Conservation (phyloP, 108 stramenopile species). For the Cyclotella cryptica region DNA sequence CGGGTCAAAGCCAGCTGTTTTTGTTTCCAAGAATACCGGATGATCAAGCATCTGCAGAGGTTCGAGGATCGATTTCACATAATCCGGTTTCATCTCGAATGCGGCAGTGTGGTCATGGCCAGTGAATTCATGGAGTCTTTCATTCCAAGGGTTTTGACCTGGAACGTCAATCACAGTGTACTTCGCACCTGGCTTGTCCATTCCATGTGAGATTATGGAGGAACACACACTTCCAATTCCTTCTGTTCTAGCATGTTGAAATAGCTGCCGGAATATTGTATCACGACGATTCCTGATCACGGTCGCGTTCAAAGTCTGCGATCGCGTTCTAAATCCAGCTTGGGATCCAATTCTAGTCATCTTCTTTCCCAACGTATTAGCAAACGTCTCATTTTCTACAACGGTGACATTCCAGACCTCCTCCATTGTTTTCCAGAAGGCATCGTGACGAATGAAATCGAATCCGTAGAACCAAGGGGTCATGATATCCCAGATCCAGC, state of each 20-base stretch:
- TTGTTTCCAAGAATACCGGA: slow-evolving; percentile 18
- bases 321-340: neutral
- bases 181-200: neutral
- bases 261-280: slow-evolving; percentile 9
- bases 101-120: slow-evolving; percentile 10
- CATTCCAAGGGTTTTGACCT: neutral
- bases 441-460: neutral
- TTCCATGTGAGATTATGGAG: neutral
- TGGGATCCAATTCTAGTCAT: neutral
- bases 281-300: neutral
- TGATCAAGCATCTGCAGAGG: slow-evolving; percentile 24
- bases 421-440: slow-evolving; percentile 4
- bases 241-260: neutral
- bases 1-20: slow-evolving; percentile 5
- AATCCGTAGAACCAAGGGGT: neutral
- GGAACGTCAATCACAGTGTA: slow-evolving; percentile 17
- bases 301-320: neutral
- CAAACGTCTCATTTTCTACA: neutral
- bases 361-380: neutral
- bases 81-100: slow-evolving; percentile 37
- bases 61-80: slow-evolving; percentile 31
- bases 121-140: neutral
- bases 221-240: too few relatives aligned
- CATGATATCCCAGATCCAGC: slow-evolving; percentile 7
- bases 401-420: neutral